These are phyloP conservation scores for Wickerhamiella musiphila DNA, from an alignment of 805 yeast species.

Conservation along the genomic window DNA sequence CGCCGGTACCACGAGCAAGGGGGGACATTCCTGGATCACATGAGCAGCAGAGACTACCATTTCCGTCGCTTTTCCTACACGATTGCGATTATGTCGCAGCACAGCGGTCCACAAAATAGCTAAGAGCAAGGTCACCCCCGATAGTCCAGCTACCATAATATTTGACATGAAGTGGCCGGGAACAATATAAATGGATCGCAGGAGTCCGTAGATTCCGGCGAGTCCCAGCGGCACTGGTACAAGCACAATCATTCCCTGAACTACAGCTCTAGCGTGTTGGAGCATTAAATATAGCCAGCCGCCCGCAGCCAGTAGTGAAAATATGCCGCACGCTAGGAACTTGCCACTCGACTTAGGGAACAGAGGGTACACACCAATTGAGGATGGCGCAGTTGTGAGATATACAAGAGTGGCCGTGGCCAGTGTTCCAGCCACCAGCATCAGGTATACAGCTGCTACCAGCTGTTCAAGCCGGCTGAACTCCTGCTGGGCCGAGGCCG, in stretches of 20 bases:
- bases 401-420: slow-evolving; percentile 12
- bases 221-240: slow-evolving; percentile 13
- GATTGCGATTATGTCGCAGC: slow-evolving; percentile 10
- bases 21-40: slow-evolving; percentile 20
- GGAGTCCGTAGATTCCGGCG: slow-evolving; percentile 5
- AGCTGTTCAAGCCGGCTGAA: slow-evolving; percentile 8
- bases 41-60: slow-evolving; percentile 22
- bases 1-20: slow-evolving; percentile 18
- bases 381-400: slow-evolving; percentile 7
- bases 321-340: slow-evolving; percentile 7
- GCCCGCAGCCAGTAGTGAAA: slow-evolving; percentile 6
- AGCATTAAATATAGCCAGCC: slow-evolving; percentile 13
- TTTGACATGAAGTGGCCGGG: slow-evolving; percentile 12
- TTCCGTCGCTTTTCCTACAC: slow-evolving; percentile 15
- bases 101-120: slow-evolving; percentile 12
- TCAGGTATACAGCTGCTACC: slow-evolving; percentile 8
- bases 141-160: slow-evolving; percentile 10
- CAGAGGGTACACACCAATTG: slow-evolving; percentile 9
- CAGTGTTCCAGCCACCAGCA: slow-evolving; percentile 9
- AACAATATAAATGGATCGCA: slow-evolving; percentile 9
- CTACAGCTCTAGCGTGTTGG: slow-evolving; percentile 10
- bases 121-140: slow-evolving; percentile 9
- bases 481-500: neutral
- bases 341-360: slow-evolving; percentile 9
- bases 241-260: no score